A percentile compares a stretch with the other conserved stretches of the same genome.
Evolutionary conservation across 345 rosid genomes (phyloP).

Genomic region (Lepidium didymum): DNA sequence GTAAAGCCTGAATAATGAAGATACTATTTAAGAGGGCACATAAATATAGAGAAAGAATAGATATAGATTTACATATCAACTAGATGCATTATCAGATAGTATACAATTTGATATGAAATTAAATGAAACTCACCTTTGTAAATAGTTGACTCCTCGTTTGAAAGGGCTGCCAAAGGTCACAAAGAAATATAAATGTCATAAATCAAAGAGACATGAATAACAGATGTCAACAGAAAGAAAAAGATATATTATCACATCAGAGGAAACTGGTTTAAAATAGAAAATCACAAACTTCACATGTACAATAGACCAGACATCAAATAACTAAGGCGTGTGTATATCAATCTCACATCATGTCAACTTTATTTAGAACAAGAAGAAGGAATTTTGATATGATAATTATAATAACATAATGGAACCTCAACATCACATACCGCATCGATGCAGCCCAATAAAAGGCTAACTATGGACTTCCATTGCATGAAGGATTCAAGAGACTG

Average conservation of each 20-base stretch:
- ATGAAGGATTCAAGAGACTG: slow-evolving; percentile 86
- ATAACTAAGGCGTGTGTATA: neutral
- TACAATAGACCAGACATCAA: neutral
- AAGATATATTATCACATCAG: neutral
- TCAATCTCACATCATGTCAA: neutral
- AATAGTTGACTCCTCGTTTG: slow-evolving; percentile 74
- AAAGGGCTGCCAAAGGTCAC: slow-evolving; percentile 59
- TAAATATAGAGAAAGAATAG: neutral
- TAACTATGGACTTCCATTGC: slow-evolving; percentile 91
- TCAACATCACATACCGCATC: slow-evolving; percentile 62
- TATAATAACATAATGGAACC: neutral
- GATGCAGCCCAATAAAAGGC: slow-evolving; percentile 77
- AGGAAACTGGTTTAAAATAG: neutral
- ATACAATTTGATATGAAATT: neutral
- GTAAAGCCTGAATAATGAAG: neutral
- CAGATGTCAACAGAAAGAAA: neutral
- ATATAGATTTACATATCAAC: neutral
- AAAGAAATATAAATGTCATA: neutral
- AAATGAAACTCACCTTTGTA: slow-evolving; percentile 47
- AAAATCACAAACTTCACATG: neutral
- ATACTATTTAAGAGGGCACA: neutral
- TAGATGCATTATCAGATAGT: neutral
- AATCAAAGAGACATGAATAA: slow-evolving; percentile 2
- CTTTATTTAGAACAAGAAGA: neutral
- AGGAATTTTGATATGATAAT: neutral